Conservation (phyloP, 345 rosid genomes). For the Eucalyptus cloeziana region DNA sequence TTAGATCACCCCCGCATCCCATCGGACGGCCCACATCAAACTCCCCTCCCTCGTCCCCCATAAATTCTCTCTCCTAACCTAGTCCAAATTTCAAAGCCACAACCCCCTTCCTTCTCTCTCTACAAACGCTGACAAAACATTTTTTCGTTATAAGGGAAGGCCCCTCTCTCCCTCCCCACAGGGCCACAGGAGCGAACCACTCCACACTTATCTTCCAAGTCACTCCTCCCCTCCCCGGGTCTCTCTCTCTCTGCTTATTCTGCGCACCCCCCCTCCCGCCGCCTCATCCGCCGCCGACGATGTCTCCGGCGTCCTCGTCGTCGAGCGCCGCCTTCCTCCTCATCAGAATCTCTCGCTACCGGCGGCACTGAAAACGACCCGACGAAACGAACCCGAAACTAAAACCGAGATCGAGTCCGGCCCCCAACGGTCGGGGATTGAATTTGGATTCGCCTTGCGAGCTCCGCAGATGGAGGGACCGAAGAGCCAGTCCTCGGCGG, state of each 20-base stretch:
- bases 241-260: conserved; percentile 5
- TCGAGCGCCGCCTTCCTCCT: not conserved
- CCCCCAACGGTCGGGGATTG: not conserved
- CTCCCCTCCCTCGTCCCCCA: conserved; percentile 1
- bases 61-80: not conserved
- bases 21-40: conserved; percentile 50
- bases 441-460: not conserved
- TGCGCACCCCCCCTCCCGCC: conserved; percentile 16
- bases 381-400: not conserved
- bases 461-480: conserved; percentile 39
- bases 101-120: not conserved
- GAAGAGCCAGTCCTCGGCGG: conserved; percentile 41
- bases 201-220: not conserved
- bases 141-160: not conserved
- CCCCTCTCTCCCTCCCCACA: not conserved
- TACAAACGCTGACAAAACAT: not conserved
- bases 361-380: conserved; percentile 6
- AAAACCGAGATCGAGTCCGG: not conserved
- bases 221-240: not conserved
- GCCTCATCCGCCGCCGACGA: conserved; percentile 18
- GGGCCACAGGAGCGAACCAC: not conserved
- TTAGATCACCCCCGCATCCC: not conserved
- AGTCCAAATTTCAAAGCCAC: not conserved
- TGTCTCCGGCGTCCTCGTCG: conserved; percentile 28
- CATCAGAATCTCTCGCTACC: conserved; percentile 41